Evolutionary conservation across 2,329 filamentous ascomycete species (phyloP), one percentile per base, ranked within the genome.

Genomic region (Penicillium sp.): DNA sequence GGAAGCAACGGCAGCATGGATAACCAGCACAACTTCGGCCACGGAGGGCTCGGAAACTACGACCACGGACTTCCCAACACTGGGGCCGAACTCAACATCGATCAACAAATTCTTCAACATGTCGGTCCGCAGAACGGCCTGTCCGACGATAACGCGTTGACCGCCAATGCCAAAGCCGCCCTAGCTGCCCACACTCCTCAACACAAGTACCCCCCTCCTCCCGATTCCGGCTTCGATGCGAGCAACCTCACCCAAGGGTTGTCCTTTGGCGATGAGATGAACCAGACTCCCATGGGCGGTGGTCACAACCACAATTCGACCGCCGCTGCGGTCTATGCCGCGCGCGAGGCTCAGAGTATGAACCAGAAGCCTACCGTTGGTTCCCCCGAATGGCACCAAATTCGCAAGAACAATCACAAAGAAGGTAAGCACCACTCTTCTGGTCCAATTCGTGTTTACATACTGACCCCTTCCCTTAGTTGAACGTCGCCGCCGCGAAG

Each of bases 391-490:
- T 99, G 94, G 94, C 94, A 99, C 75, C 96, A 96, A 75, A 88
- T 96, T 68, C 87, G 94, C 61, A 94, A 96, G 73, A 93, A 97
- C 70, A 99, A 97, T 64, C 94, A 99, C 79, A 99, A 99, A 84
- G 93, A 97, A 83, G 94, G 93, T 94, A 78, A 70, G 84, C 73
- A 38, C 23, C n/a, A 45, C 31, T n/a, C 41, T 41, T 8, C 31
- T 29, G 1, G 6, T 44, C 36, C 7, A 9, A 5, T 12, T n/a
- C 4, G 0, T 19, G 7, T 17, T 12, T 35, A 47, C 8, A 23
- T 12, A 2, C 35, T 67, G 72, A 69, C 6, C 27, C n/a, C 17
- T 19, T 21, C 4, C 35, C 13, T 75, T 54, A 97, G 94, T 99
- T 61, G 94, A 99, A 78, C 91, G 94, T 60, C 91, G 94, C 58